phyloP scores from a whole-genome alignment of 139 green algal genomes.

The Spirogloea muscicola region DNA sequence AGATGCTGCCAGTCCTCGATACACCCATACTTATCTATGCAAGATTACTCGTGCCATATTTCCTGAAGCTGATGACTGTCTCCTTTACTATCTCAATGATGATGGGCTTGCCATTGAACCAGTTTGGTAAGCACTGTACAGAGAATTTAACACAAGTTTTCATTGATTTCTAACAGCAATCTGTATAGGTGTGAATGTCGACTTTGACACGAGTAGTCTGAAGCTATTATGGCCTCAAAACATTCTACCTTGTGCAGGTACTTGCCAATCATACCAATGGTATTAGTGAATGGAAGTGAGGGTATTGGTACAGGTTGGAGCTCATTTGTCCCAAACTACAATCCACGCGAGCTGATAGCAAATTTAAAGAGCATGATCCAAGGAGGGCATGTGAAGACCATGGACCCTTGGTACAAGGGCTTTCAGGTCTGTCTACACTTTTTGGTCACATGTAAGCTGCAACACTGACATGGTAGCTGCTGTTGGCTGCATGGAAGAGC shows the following conservation, averaged over 20 bases:
- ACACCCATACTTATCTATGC: conserved; percentile 92
- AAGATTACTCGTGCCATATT: conserved; percentile 82
- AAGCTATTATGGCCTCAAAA: too few relatives aligned
- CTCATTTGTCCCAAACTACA: conserved; percentile 96
- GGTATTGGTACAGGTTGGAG: conserved; percentile 98
- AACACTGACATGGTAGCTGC: too few relatives aligned
- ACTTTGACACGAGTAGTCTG: too few relatives aligned
- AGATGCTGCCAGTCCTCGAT: conserved; percentile 83
- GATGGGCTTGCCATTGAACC: conserved; percentile 96
- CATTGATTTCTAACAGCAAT: neutral
- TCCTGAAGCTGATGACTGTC: conserved; percentile 80
- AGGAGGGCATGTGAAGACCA: conserved; percentile 64
- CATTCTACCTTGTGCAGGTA: conserved; percentile 25
- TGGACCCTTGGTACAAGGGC: conserved; percentile 86
- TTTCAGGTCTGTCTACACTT: too few relatives aligned
- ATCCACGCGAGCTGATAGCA: conserved; percentile 80
- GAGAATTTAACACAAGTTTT: neutral
- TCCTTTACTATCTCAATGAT: conserved; percentile 92
- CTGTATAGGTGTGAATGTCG: too few relatives aligned
- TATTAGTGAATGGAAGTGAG: conserved; percentile 94
- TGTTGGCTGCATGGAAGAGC: too few relatives aligned
- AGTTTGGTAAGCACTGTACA: conserved; percentile 63
- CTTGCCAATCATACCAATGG: conserved; percentile 51
- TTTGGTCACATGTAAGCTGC: too few relatives aligned
- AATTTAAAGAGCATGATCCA: conserved; percentile 82